phyloP scores from a whole-genome alignment of 2,329 filamentous ascomycete genomes.

The Fusarium coicis region DNA sequence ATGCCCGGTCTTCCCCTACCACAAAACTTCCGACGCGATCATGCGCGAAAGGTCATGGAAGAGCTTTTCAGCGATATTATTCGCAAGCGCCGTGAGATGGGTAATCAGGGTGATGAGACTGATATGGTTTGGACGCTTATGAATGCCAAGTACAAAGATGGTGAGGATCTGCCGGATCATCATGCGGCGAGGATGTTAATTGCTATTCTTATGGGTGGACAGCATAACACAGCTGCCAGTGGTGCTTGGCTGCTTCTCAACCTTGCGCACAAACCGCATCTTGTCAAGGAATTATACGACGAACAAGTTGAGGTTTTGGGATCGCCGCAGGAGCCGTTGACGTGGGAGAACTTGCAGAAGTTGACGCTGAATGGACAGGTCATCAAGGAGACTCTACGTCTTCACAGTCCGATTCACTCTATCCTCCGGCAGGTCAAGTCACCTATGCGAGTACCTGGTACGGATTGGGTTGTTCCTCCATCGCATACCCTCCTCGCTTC shows the following conservation, averaged over 20 bases:
- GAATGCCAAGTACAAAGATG: slow-evolving; percentile 85
- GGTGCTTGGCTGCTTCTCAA: slow-evolving; percentile 85
- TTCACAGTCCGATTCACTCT: slow-evolving; percentile 93
- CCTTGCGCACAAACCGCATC: slow-evolving; percentile 79
- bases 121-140: slow-evolving; percentile 94
- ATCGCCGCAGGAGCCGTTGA: slow-evolving; percentile 75
- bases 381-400: slow-evolving; percentile 88
- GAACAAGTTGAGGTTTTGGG: slow-evolving; percentile 82
- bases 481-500: slow-evolving; percentile 86
- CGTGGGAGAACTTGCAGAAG: slow-evolving; percentile 79
- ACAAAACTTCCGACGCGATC: slow-evolving; percentile 83
- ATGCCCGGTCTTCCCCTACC: slow-evolving; percentile 87
- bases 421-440: slow-evolving; percentile 92
- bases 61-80: slow-evolving; percentile 85
- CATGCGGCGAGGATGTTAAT: slow-evolving; percentile 94
- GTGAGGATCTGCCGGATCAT: slow-evolving; percentile 77
- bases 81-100: slow-evolving; percentile 68
- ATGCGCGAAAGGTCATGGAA: slow-evolving; percentile 81
- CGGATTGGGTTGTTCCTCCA: slow-evolving; percentile 82
- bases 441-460: slow-evolving; percentile 84
- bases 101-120: slow-evolving; percentile 61
- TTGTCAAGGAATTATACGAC: slow-evolving; percentile 81
- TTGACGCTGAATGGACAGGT: slow-evolving; percentile 84
- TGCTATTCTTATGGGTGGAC: slow-evolving; percentile 88
- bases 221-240: slow-evolving; percentile 87